Evolutionary conservation across 306 rosid genomes (phyloP), one percentile per base, ranked within the genome.

Genomic region (Sicyos baderoa): DNA sequence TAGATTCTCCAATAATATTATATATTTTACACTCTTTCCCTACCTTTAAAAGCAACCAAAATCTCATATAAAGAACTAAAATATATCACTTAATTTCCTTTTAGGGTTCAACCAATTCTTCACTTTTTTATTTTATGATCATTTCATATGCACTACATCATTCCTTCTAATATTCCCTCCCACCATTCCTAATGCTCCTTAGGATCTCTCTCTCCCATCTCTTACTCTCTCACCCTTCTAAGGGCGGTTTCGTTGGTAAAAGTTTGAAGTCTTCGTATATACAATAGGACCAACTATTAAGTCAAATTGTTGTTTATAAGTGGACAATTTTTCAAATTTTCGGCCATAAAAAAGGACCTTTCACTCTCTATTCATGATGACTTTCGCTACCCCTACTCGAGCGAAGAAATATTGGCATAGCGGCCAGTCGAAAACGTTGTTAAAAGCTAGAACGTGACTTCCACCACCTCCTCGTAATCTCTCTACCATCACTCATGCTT

Each of bases 181-280:
- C 75, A 72, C 74, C 80, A 74, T 40, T 72, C 77, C 79, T 73
- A 64, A 18, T 54, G 68, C 37, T 50, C 29, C 45, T 76, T 42
- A 68, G 67, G 81, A 73, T 25, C 29, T 25, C 29, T 25, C 29
- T 80, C 61, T 79, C 77, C 71, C 68, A 2, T 25, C 48, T 1
- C 76, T 68, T 25, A 66, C 17, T 27, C 7, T 54, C 27, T 22
- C 7, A 14, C 27, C 7, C 2, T 61, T 77, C 61, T 69, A 25
- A 50, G 37, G 37, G 37, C 37, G 5, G 5, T 5, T 32, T 32
- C 5, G 37, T 32, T 32, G 37, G 37, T 32, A 32, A 4, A 32
- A 2, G 5, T 32, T 32, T 4, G 5, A 5, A 4, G 37, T 32
- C 37, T 32, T 4, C 29, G 29, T 32, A 32, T 4, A 4, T 32